Base-by-base conservation (phyloP, 2,329 filamentous ascomycete species). In the Botrytis tulipae region DNA sequence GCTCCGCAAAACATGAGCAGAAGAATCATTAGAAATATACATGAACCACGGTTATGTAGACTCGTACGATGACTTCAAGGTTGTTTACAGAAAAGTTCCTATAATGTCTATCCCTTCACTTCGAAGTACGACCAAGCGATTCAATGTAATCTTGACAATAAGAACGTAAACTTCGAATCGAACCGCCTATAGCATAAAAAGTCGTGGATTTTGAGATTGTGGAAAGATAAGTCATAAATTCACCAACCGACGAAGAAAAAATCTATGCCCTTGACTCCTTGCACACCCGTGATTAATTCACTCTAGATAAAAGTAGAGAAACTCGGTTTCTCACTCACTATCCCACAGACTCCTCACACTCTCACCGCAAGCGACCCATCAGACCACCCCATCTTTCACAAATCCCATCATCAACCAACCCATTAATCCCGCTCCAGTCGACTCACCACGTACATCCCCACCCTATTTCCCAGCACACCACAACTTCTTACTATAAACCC, bases 401-500 rank as follows among this genome's bases (percentile, higher is more conserved):
- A 40, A 54, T 29, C 32, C 46, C 37, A 40, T 40, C 18, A 37
- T 16, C 35, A 4, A 40, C 5, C 32, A 37, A 25, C 14, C 59
- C 59, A n/a, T 16, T 3, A 18, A 9, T 4, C 0, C 42, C 35
- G 16, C 42, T 14, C 42, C 10, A 46, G 1, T 20, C n/a, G 4
- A 29, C 32, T 32, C 8, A 18, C 48, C 12, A 3, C 25, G 25
- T 18, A 32, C n/a, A 48, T 12, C 29, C 14, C 32, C 44, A 14
- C 25, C 2, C n/a, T 68, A 68, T 37, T 57, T 51, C 25, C 22
- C 60, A 37, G 32, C 20, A 75, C 75, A 76, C 74, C 74, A 76
- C 70, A 76, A 40, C 59, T 62, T 71, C 69, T 73, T 63, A 29
- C 32, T 32, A 70, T 76, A 76, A 59, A 74, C 59, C 74, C 74